A percentile compares a stretch with the other conserved stretches of the same genome.
These are phyloP conservation scores for Tieghemiomyces parasiticus DNA, from an alignment of 192 early-diverging fungal genomes.

Conservation along the genomic window DNA sequence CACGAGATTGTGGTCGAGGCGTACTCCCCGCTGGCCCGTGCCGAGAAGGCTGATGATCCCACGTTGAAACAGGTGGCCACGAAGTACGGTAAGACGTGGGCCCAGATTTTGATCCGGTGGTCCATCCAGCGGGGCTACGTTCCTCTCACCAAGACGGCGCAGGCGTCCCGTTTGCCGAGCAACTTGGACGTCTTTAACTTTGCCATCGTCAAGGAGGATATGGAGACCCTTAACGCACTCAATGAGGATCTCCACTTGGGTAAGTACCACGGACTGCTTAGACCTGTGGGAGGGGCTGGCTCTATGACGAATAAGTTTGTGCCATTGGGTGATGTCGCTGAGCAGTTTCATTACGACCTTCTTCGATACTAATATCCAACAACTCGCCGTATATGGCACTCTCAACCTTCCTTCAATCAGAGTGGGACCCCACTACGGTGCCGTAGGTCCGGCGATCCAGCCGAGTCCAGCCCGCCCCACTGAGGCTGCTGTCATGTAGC, in stretches of 20 bases:
- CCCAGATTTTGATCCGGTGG: conserved; percentile 29
- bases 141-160: conserved; percentile 37
- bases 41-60: conserved; percentile 30
- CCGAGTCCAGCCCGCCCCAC: no score
- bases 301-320: no score
- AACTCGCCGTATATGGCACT: no score
- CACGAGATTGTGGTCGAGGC: conserved; percentile 37
- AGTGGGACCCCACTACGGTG: no score
- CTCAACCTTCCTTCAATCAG: no score
- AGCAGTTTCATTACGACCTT: no score
- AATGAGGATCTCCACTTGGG: conserved; percentile 33
- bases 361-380: no score
- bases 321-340: no score
- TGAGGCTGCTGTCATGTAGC: no score
- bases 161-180: conserved; percentile 31
- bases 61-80: conserved; percentile 27
- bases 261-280: conserved; percentile 13
- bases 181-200: conserved; percentile 46
- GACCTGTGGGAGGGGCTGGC: no score
- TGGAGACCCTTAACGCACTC: conserved; percentile 34
- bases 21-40: conserved; percentile 37
- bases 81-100: conserved; percentile 34
- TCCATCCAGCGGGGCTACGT: conserved; percentile 36
- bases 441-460: no score
- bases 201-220: conserved; percentile 33